Percentiles rank a stretch among this genome's conserved stretches.
Conservation (phyloP, 345 rosid genomes). For the Psidium friedrichsthalianum region DNA sequence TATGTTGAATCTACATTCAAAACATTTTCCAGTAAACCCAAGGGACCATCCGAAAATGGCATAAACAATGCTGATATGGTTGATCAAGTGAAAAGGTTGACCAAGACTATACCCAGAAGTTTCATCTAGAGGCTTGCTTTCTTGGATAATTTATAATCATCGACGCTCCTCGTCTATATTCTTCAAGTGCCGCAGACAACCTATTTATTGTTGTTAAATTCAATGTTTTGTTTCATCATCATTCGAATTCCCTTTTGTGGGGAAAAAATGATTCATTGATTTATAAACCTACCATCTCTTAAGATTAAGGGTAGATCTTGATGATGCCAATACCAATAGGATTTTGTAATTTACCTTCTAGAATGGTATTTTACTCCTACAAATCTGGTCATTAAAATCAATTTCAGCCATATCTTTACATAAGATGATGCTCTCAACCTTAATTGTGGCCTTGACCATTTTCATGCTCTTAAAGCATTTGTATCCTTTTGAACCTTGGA, state of each 20-base stretch:
- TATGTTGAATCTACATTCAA: constrained; percentile 35
- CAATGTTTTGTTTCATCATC: background rate
- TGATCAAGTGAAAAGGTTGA: background rate
- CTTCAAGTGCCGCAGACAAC: background rate
- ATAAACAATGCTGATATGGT: constrained; percentile 16
- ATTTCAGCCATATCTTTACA: no score
- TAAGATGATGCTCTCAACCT: no score
- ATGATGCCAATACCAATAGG: background rate
- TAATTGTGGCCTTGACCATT: no score
- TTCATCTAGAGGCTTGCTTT: constrained; percentile 17
- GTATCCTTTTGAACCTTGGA: no score
- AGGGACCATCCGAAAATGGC: constrained; percentile 26
- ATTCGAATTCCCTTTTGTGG: background rate
- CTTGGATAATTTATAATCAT: constrained; percentile 33
- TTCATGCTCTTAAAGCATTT: no score
- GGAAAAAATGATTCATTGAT: background rate
- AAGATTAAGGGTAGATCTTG: background rate
- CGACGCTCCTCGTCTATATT: background rate
- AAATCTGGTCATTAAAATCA: background rate
- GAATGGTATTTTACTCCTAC: background rate
- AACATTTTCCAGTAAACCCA: constrained; percentile 22
- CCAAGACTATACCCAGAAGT: background rate
- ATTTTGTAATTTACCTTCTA: background rate
- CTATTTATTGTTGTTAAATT: background rate
- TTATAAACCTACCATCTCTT: background rate